Evolutionary conservation across 2,329 filamentous ascomycete species (phyloP).

Genomic region (Acrocalymma vagum): DNA sequence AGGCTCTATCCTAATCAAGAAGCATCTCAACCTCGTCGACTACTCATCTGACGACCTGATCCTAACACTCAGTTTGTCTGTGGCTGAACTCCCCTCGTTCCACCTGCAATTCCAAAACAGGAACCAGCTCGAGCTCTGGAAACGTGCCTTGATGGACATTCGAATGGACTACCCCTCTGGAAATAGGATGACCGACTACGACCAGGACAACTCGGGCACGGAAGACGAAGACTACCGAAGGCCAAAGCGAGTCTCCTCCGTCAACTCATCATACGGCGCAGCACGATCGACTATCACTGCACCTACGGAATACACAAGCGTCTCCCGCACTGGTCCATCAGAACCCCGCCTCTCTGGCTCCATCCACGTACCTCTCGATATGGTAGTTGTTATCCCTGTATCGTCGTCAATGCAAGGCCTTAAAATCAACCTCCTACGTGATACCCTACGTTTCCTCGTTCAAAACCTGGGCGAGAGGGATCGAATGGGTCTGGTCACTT

Average conservation of each 20-base stretch:
- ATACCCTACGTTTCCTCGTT: constrained; percentile 92
- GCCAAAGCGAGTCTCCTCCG: constrained; percentile 77
- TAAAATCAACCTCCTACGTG: constrained; percentile 93
- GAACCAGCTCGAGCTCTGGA: constrained; percentile 88
- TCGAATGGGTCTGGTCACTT: constrained; percentile 96
- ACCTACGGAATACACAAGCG: constrained; percentile 89
- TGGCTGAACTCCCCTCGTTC: constrained; percentile 91
- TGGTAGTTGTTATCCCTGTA: constrained; percentile 95
- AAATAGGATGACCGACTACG: constrained; percentile 74
- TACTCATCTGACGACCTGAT: constrained; percentile 76
- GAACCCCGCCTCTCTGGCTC: constrained; percentile 61
- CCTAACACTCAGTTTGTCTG: constrained; percentile 88
- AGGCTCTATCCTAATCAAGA: constrained; percentile 97
- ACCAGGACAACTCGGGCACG: constrained; percentile 80
- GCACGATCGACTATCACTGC: constrained; percentile 86
- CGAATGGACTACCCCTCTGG: constrained; percentile 69
- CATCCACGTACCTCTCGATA: constrained; percentile 89
- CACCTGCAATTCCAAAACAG: constrained; percentile 88
- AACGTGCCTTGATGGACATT: constrained; percentile 84
- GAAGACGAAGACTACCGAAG: constrained; percentile 88
- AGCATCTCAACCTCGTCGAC: constrained; percentile 93
- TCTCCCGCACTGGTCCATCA: constrained; percentile 56
- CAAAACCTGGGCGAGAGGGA: constrained; percentile 89
- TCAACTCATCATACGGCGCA: constrained; percentile 84
- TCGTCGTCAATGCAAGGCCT: constrained; percentile 99